Evolutionary conservation across 2,329 filamentous ascomycete species (phyloP), one percentile per base, ranked within the genome.

Genomic region (Trichoderma pleuroti): DNA sequence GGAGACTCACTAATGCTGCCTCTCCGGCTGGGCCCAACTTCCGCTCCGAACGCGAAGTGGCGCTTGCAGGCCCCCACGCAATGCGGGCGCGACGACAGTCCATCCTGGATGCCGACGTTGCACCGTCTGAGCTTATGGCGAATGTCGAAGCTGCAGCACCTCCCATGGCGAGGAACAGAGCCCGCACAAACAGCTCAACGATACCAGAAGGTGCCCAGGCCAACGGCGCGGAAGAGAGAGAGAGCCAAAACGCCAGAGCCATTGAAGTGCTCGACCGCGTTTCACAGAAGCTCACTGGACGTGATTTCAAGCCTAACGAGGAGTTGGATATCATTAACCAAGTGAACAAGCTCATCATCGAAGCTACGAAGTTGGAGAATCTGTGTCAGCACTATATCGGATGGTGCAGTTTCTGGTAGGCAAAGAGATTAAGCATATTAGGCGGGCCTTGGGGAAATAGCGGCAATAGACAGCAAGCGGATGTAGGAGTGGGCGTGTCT

Each of bases 311-410:
- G 81, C 87, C 90, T 3, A 87, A 88, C 59, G 92, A 97, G 76
- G 95, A 98, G 82, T 86, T 99, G 73, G 91, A 90, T 71, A 90
- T 97, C 26, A 90, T 93, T 70, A 89, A 90, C 72, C 96, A 99
- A 82, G 97, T 99, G 6, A 95, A 97, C 81, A 95, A 97, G 81
- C 84, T 99, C 76, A 92, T 99, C 76, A 91, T 92, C 72, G 95
- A 99, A 84, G 96, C 96, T 26, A 99, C 96, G 8, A 98, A 96
- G 78, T 85, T 98, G 76, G 96, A 98, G 86, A 98, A 98, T 80
- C 84, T 99, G 72, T 99, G 96, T 80, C 96, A 98, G 85, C 96
- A 98, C 84, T 99, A 98, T 80, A 97, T 98, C 76, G 96, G 96
- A 74, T 98, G 95, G 95, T 98, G 95, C 83, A 97, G 93, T 82